Conservation (phyloP, 768 basidiomycete genomes). For the Lepiota venenata region DNA sequence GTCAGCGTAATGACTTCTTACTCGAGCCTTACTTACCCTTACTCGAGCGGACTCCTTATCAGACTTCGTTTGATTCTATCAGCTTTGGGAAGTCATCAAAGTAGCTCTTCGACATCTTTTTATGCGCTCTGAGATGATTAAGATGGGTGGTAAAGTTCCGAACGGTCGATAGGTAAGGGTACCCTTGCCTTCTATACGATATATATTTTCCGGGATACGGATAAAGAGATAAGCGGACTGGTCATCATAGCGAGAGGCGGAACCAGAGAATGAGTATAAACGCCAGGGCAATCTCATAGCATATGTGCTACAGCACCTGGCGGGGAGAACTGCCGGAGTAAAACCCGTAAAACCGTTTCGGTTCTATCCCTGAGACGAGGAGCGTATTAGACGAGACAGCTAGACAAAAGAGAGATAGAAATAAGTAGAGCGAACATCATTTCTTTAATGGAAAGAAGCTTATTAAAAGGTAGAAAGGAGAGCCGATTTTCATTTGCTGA, state of each 20-base stretch:
- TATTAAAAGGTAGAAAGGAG: neutral
- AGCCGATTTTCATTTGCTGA: constrained; percentile 6
- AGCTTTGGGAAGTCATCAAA: no score
- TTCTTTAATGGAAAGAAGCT: neutral
- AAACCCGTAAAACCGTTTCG: no score
- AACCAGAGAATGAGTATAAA: neutral
- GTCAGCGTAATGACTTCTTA: no score
- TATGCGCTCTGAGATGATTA: no score
- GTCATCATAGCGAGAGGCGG: neutral
- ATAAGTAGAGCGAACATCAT: constrained; percentile 9
- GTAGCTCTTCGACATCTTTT: no score
- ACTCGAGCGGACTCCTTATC: no score
- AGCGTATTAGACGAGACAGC: neutral
- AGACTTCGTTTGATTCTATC: no score
- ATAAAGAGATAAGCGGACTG: constrained; percentile 1
- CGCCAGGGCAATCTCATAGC: neutral
- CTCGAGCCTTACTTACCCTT: no score
- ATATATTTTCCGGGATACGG: constrained; percentile 2
- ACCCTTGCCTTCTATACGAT: neutral
- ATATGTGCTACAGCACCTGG: neutral
- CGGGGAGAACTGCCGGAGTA: no score
- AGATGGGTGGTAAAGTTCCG: no score
- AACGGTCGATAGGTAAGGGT: no score
- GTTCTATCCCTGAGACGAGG: neutral
- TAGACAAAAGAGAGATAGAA: neutral